phyloP scores from a whole-genome alignment of 2,329 filamentous ascomycete species.

The Ophiostoma australiae region DNA sequence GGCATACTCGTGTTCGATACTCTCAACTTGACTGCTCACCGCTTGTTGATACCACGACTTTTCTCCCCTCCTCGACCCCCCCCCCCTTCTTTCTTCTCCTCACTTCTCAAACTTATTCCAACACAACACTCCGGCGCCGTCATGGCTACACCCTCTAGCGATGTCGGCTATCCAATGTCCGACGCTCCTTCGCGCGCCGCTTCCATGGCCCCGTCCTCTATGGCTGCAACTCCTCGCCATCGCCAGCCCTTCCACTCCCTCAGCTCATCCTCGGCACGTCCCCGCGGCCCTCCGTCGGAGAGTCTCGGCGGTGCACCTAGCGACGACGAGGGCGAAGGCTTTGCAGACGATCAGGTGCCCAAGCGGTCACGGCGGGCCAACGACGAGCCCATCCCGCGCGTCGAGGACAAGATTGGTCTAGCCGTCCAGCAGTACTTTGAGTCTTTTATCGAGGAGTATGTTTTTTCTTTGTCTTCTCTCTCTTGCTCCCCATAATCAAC shows the following conservation, averaged over 20 bases:
- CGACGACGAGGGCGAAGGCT: conserved; percentile 58
- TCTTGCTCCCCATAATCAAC: background rate
- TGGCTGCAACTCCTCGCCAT: conserved; percentile 41
- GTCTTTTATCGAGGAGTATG: conserved; percentile 71
- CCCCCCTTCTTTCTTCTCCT: background rate
- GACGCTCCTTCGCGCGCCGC: conserved; percentile 43
- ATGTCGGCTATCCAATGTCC: conserved; percentile 54
- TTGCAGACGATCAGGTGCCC: conserved; percentile 60
- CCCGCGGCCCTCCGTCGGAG: conserved; percentile 58
- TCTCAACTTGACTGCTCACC: background rate
- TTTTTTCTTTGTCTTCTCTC: conserved; percentile 18
- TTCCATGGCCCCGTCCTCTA: conserved; percentile 30
- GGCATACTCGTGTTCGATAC: background rate
- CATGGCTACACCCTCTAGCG: conserved; percentile 51
- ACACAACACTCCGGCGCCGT: conserved; percentile 22
- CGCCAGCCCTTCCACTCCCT: conserved; percentile 37
- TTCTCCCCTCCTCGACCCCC: background rate
- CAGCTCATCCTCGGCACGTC: conserved; percentile 50
- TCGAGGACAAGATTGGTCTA: conserved; percentile 71
- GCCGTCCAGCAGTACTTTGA: conserved; percentile 73
- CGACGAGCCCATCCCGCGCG: conserved; percentile 56
- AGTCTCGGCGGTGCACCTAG: conserved; percentile 52
- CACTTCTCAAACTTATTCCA: background rate
- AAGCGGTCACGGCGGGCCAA: conserved; percentile 46
- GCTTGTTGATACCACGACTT: conserved; percentile 11